Percentiles rank a stretch among this genome's conserved stretches.
Conservation (phyloP, 2,329 filamentous ascomycete species). For the Fusarium albosuccineum region DNA sequence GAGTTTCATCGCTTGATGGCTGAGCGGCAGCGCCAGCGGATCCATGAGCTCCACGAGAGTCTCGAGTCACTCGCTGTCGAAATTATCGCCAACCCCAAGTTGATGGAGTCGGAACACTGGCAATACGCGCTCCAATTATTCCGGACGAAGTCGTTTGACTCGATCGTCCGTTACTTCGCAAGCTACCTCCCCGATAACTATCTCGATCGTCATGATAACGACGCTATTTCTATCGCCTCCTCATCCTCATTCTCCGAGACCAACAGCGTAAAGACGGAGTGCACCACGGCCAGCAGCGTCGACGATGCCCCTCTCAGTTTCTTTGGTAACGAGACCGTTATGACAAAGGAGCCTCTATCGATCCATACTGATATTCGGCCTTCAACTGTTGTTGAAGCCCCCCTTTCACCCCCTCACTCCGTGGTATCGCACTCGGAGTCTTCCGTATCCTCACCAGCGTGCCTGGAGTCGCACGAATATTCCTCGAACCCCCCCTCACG, state of each 20-base stretch:
- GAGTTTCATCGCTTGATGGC: constrained; percentile 69
- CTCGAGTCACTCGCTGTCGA: constrained; percentile 70
- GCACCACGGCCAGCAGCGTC: constrained; percentile 57
- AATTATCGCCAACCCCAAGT: constrained; percentile 70
- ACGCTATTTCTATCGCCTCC: constrained; percentile 48
- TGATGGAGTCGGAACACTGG: constrained; percentile 72
- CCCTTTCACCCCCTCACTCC: constrained; percentile 60
- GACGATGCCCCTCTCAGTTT: constrained; percentile 55
- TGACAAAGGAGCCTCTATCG: constrained; percentile 61
- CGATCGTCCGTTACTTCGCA: constrained; percentile 70
- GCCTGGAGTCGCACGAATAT: constrained; percentile 50
- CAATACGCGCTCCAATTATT: constrained; percentile 70
- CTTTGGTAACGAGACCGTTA: constrained; percentile 58
- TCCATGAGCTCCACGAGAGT: constrained; percentile 67
- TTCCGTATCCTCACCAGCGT: constrained; percentile 54
- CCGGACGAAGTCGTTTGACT: constrained; percentile 70
- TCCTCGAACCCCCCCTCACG: constrained; percentile 59
- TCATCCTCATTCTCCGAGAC: constrained; percentile 56
- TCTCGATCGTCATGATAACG: constrained; percentile 55
- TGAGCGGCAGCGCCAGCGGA: constrained; percentile 65
- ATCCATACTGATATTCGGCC: constrained; percentile 45
- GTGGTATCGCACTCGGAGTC: constrained; percentile 63
- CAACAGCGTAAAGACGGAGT: constrained; percentile 53
- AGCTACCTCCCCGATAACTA: constrained; percentile 69
- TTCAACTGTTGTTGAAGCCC: constrained; percentile 40